Evolutionary conservation across 2,329 filamentous ascomycete genomes (phyloP), one percentile per base, ranked within the genome.

Genomic region (Fusarium penzigii): DNA sequence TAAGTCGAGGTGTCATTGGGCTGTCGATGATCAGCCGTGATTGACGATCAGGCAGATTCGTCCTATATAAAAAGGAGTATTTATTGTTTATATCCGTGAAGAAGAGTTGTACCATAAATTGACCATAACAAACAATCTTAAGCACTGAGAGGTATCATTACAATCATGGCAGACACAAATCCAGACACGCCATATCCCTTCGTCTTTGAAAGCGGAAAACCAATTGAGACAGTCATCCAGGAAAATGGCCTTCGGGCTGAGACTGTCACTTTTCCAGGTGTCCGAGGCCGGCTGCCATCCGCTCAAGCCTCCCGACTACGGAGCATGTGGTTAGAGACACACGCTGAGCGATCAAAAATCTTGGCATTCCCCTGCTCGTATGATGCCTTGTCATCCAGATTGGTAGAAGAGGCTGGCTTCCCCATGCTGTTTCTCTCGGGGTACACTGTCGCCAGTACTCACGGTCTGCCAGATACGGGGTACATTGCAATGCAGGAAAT

Each of bases 401-500:
- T 79, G 0, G 68, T 72, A 3, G 72, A 78, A 50, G 74, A 78
- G 53, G 72, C 75, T 5, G 75, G 75, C 0, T 78, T 78, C 42
- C 76, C 75, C 0, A 68, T 78, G 54, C 55, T 78, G 6, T 78
- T 78, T 53, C 65, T 78, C 1, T 69, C 73, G 0, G 75, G 75
- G 0, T 78, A 74, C 54, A 60, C 74, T 0, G 70, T 78, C 3
- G 61, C 75, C 1, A 70, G 66, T 11, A 57, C 72, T 2, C 70
- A 72, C 17, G 74, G 75, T 2, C 62, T 79, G 1, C 76, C 76
- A 2, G 76, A 79, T 53, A 76, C 77, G 3, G 77, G 77, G 1
- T 79, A 79, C 48, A 78, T 79, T 44, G 76, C 76, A 1, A 72
- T 79, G 63, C 64, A 68, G 17, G 77, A 79, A 51, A 71, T 79